phyloP scores from a whole-genome alignment of 495 filamentous ascomycete genomes.

The Margaritispora aquatica region DNA sequence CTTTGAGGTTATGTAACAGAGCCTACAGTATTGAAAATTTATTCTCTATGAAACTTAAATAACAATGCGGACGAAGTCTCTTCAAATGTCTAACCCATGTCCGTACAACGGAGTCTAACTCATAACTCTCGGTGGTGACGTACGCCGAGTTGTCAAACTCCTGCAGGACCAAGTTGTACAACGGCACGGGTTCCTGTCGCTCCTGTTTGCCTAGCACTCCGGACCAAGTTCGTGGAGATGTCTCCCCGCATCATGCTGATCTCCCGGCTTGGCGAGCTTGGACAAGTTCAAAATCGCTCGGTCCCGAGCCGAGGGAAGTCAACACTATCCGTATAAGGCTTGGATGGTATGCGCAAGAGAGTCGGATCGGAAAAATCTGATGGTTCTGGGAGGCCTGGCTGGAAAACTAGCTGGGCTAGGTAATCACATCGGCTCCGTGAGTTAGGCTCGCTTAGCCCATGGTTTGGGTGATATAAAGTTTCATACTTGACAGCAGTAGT shows the following conservation, averaged over 20 bases:
- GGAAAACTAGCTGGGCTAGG: too few species aligned
- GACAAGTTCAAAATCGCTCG: too few species aligned
- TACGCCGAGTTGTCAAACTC: background rate
- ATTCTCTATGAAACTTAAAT: too few species aligned
- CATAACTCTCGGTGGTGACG: background rate
- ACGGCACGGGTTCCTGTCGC: background rate
- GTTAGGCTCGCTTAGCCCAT: too few species aligned
- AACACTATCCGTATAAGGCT: background rate
- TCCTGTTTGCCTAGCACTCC: background rate
- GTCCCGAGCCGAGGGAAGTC: too few species aligned
- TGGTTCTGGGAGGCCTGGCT: too few species aligned
- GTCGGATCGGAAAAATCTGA: too few species aligned
- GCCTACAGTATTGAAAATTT: too few species aligned
- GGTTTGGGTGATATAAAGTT: background rate
- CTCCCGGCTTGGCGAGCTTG: background rate
- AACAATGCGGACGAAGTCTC: too few species aligned
- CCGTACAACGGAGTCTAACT: background rate
- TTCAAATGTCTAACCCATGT: background rate
- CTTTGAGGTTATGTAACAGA: too few species aligned
- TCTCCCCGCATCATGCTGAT: background rate
- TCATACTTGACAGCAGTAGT: background rate
- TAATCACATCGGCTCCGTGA: too few species aligned
- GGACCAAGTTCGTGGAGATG: background rate
- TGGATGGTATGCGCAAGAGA: too few species aligned
- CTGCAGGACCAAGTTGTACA: background rate